Percentiles rank a stretch among this genome's conserved stretches.
These are phyloP conservation scores for Endothia cerciana DNA, from an alignment of 2,329 filamentous ascomycete species.

Conservation along the genomic window DNA sequence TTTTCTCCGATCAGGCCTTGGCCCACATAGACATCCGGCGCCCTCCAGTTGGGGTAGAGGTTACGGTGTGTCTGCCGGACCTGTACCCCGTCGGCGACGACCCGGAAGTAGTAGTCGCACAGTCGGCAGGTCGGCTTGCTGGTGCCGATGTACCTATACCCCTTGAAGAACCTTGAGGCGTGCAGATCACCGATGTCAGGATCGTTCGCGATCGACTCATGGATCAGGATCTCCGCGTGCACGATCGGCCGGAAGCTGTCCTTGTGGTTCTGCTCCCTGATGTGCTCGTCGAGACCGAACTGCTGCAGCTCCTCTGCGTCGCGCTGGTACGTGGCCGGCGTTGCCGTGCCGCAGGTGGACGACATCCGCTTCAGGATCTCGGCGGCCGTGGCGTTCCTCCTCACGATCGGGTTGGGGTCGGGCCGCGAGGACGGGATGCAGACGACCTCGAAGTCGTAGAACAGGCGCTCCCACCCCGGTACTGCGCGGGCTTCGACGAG, in stretches of 20 bases:
- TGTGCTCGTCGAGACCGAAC: constrained; percentile 29
- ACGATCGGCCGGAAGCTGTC: constrained; percentile 36
- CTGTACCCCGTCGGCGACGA: constrained; percentile 34
- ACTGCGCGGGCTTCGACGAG: constrained; percentile 32
- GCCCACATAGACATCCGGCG: constrained; percentile 38
- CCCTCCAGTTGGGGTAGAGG: constrained; percentile 44
- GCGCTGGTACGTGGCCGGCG: constrained; percentile 14
- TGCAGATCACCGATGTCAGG: constrained; percentile 7
- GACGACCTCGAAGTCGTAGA: constrained; percentile 37
- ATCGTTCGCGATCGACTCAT: constrained; percentile 33
- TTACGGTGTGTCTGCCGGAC: constrained; percentile 42
- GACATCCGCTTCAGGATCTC: constrained; percentile 33
- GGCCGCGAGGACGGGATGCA: constrained; percentile 35
- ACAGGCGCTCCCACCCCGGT: constrained; percentile 37
- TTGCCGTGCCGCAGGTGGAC: background rate
- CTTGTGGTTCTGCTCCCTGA: constrained; percentile 21
- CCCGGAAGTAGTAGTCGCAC: constrained; percentile 41
- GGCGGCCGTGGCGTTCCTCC: constrained; percentile 19
- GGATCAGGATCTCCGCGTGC: constrained; percentile 42
- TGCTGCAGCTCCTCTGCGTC: constrained; percentile 30
- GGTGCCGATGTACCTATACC: constrained; percentile 43
- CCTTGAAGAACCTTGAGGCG: constrained; percentile 36
- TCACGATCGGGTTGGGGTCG: constrained; percentile 23
- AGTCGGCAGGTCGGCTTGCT: constrained; percentile 47
- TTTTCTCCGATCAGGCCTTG: constrained; percentile 28